These are phyloP conservation scores for Tetrapyrgos nigripes DNA, from an alignment of 1,284 basidiomycete genomes.

Conservation along the genomic window DNA sequence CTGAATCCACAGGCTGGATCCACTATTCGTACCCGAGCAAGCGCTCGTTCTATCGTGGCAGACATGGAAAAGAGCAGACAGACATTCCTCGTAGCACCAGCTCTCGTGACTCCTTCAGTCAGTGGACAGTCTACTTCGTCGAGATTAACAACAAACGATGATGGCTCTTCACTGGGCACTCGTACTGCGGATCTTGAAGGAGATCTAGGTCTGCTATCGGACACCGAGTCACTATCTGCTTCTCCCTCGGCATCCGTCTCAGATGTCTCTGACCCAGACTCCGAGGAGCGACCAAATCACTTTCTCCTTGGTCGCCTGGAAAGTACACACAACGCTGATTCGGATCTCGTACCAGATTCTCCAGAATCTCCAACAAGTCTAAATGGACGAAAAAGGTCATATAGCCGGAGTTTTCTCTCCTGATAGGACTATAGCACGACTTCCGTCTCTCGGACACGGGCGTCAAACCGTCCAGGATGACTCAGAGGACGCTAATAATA, in stretches of 20 bases:
- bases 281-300: conserved; percentile 43
- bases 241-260: conserved; percentile 3
- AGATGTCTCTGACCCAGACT: conserved; percentile 30
- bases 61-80: conserved; percentile 7
- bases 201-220: conserved; percentile 32
- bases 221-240: conserved; percentile 32
- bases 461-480: not conserved
- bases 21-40: conserved; percentile 15
- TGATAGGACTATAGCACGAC: not conserved
- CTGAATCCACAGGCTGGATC: conserved; percentile 17
- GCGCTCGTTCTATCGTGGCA: conserved; percentile 14
- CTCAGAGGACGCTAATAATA: not conserved
- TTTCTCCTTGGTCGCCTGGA: conserved; percentile 22
- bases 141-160: conserved; percentile 50
- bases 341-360: not conserved
- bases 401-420: conserved; percentile 10
- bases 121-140: conserved; percentile 36
- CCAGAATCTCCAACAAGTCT: not conserved
- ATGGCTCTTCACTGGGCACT: conserved; percentile 51
- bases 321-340: not conserved
- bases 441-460: not conserved
- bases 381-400: conserved; percentile 8
- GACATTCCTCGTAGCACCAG: not conserved
- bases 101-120: not conserved
- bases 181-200: conserved; percentile 36